Evolutionary conservation across 495 filamentous ascomycete species (phyloP).

Genomic region (Massariosphaeria phaeospora): DNA sequence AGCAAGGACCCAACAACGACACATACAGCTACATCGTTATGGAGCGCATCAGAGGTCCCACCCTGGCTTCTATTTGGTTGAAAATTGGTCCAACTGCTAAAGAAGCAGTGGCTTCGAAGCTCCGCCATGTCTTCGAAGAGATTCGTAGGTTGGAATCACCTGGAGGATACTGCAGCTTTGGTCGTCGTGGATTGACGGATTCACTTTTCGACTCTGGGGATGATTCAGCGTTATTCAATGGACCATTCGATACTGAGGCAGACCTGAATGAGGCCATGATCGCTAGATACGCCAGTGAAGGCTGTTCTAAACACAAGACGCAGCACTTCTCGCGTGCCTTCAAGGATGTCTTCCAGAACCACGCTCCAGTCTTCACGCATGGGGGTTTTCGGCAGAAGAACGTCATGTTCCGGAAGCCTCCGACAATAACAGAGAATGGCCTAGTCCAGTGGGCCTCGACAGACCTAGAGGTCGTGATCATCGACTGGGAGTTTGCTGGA

Average conservation of each 20-base stretch:
- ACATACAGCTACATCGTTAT: conserved; percentile 41
- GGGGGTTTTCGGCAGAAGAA: conserved; percentile 39
- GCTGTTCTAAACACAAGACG: conserved; percentile 18
- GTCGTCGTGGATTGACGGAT: conserved; percentile 37
- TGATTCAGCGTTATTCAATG: conserved; percentile 30
- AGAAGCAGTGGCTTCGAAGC: conserved; percentile 32
- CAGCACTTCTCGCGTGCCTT: conserved; percentile 24
- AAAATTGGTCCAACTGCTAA: conserved; percentile 36
- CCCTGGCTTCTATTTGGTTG: conserved; percentile 38
- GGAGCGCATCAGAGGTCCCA: conserved; percentile 39
- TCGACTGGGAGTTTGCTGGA: conserved; percentile 41
- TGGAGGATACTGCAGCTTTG: conserved; percentile 41
- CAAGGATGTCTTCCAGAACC: conserved; percentile 18
- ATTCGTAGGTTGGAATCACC: conserved; percentile 38
- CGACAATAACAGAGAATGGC: conserved; percentile 25
- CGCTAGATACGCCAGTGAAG: conserved; percentile 15
- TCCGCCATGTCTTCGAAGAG: conserved; percentile 38
- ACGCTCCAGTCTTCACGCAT: conserved; percentile 28
- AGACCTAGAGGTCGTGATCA: conserved; percentile 32
- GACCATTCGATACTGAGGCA: conserved; percentile 38
- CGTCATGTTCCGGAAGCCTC: conserved; percentile 34
- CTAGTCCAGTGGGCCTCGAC: conserved; percentile 22
- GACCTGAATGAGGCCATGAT: conserved; percentile 29
- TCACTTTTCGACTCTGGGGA: conserved; percentile 34
- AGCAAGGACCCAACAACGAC: conserved; percentile 27